Conservation (phyloP, 2,329 filamentous ascomycete genomes). For the Aspergillus nomiae region DNA sequence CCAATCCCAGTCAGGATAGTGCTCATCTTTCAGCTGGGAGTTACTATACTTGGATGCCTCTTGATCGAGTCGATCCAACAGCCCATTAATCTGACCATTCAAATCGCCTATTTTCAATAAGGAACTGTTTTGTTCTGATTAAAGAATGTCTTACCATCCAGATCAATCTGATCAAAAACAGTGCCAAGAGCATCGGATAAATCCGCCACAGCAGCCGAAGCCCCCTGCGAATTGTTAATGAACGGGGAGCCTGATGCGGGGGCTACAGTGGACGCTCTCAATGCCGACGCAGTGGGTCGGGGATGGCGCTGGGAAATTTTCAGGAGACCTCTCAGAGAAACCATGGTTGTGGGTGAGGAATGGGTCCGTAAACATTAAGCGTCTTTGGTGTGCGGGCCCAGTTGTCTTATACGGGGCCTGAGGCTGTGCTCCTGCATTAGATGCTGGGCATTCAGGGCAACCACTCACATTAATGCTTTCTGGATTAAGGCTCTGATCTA, state of each 20-base stretch:
- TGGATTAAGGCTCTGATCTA: not conserved
- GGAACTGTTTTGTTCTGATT: not conserved
- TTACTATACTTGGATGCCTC: constrained; percentile 9
- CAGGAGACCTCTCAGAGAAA: constrained; percentile 1
- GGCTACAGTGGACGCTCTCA: constrained; percentile 1
- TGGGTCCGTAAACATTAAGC: not conserved
- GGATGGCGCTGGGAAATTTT: constrained; percentile 4
- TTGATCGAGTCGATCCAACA: constrained; percentile 1
- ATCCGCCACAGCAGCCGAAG: constrained; percentile 7
- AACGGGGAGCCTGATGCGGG: constrained; percentile 6
- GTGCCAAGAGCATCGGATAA: constrained; percentile 5
- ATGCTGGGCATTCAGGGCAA: not conserved
- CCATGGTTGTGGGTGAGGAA: not conserved
- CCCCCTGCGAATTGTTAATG: constrained; percentile 9
- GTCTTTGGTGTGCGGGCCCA: not conserved
- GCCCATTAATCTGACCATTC: not conserved
- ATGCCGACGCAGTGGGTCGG: not conserved
- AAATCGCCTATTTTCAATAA: not conserved
- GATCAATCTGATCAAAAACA: constrained; percentile 5
- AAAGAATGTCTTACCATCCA: not conserved
- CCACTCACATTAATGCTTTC: not conserved
- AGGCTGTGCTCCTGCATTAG: not conserved
- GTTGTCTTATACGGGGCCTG: not conserved
- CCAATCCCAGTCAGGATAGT: not conserved
- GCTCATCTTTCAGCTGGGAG: constrained; percentile 5